Evolutionary conservation across 108 stramenopile genomes (phyloP).

Genomic region (Cyclotella sp.): DNA sequence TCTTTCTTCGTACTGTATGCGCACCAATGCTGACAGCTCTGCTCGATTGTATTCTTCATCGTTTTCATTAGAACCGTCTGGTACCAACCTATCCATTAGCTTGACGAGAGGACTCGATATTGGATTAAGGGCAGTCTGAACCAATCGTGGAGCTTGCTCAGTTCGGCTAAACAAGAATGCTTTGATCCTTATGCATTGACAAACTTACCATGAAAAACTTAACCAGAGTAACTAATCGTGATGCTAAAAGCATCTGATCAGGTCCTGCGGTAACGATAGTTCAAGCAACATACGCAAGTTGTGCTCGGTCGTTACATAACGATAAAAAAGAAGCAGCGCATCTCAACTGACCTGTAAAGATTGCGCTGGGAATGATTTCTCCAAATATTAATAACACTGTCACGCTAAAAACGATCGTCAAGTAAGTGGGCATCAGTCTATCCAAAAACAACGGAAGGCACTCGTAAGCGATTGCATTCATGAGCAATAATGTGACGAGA

Average conservation of each 20-base stretch:
- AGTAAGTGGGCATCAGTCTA: slow-evolving; percentile 77
- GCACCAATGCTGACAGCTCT: slow-evolving; percentile 75
- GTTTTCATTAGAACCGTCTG: slow-evolving; percentile 52
- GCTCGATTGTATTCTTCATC: slow-evolving; percentile 62
- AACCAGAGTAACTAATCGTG: slow-evolving; percentile 69
- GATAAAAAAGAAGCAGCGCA: not conserved
- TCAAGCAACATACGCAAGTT: slow-evolving; percentile 54
- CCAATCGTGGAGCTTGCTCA: not conserved
- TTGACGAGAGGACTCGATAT: slow-evolving; percentile 81
- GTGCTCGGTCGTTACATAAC: not conserved
- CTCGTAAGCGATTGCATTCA: slow-evolving; percentile 90
- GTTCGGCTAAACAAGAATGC: not conserved
- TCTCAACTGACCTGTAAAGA: slow-evolving; percentile 14
- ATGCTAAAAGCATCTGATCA: slow-evolving; percentile 75
- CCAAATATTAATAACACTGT: slow-evolving; percentile 87
- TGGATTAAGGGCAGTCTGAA: slow-evolving; percentile 65
- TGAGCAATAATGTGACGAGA: slow-evolving; percentile 87
- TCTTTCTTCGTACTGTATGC: slow-evolving; percentile 86
- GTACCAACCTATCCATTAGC: slow-evolving; percentile 70
- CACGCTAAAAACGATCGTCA: slow-evolving; percentile 85
- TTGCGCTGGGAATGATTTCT: slow-evolving; percentile 53
- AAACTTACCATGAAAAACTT: slow-evolving; percentile 54
- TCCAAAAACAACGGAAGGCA: slow-evolving; percentile 91
- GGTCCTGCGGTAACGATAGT: slow-evolving; percentile 86
- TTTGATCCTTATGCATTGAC: too few species aligned